Conservation (phyloP, 2,329 filamentous ascomycete genomes). For the Macrophomina pseudophaseolina region DNA sequence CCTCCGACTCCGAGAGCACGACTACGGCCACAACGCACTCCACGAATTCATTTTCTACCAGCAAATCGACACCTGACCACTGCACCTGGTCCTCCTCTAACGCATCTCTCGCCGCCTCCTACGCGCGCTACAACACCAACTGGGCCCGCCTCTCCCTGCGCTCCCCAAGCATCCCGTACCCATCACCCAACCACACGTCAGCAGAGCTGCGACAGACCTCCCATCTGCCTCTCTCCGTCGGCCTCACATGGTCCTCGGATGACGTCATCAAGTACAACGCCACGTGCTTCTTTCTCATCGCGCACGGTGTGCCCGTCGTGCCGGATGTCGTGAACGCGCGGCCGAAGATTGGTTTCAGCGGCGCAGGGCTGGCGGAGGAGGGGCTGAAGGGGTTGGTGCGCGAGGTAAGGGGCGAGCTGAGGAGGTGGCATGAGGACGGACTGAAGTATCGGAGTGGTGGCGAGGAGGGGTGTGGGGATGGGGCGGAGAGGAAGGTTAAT, state of each 20-base stretch:
- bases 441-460: not conserved
- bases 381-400: conserved; percentile 2
- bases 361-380: not conserved
- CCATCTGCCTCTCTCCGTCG: not conserved
- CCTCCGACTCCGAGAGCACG: not conserved
- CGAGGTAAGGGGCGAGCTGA: conserved; percentile 15
- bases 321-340: not conserved
- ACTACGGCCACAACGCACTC: not conserved
- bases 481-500: not conserved
- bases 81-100: not conserved
- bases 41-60: not conserved
- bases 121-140: conserved; percentile 5
- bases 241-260: conserved; percentile 11
- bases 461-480: not conserved
- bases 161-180: conserved; percentile 15
- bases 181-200: conserved; percentile 1
- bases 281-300: conserved; percentile 25
- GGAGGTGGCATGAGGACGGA: conserved; percentile 24
- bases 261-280: conserved; percentile 23
- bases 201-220: not conserved
- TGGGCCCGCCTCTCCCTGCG: not conserved
- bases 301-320: conserved; percentile 23
- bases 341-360: not conserved
- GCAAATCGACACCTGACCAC: not conserved
- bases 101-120: not conserved